These are phyloP conservation scores for Ilex asprella DNA, from an alignment of 257 asterid genomes.

Conservation along the genomic window DNA sequence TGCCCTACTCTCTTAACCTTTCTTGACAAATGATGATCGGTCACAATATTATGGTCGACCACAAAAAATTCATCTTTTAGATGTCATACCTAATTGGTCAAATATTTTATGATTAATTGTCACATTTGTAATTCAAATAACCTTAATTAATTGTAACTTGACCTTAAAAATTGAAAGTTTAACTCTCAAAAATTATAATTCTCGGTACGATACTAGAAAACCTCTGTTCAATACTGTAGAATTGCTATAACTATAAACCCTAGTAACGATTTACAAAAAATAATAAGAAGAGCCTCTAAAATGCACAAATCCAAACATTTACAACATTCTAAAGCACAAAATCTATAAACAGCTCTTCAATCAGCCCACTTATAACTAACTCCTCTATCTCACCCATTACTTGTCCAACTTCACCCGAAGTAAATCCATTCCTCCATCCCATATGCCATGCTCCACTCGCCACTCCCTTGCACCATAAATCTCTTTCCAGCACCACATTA, in stretches of 20 bases:
- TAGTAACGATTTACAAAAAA: constrained; percentile 7
- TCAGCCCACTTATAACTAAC: constrained; percentile 31
- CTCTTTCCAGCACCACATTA: constrained; percentile 30
- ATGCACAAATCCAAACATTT: background rate
- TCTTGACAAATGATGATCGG: too few species aligned
- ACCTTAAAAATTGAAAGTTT: too few species aligned
- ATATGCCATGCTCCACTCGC: constrained; percentile 28
- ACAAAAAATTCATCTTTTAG: too few species aligned
- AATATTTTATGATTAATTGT: too few species aligned
- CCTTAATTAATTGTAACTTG: too few species aligned
- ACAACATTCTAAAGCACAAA: constrained; percentile 11
- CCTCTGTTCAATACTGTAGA: too few species aligned
- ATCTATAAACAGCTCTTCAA: constrained; percentile 27
- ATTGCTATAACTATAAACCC: background rate
- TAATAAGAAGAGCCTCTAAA: background rate
- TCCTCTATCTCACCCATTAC: constrained; percentile 35
- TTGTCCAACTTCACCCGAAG: constrained; percentile 24
- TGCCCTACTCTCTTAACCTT: too few species aligned
- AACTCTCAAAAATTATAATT: too few species aligned
- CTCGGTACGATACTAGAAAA: too few species aligned
- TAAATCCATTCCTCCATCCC: constrained; percentile 33
- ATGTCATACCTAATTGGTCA: too few species aligned
- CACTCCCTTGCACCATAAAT: constrained; percentile 29
- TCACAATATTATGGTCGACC: too few species aligned
- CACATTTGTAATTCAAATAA: too few species aligned